Evolutionary conservation across 2,329 filamentous ascomycete species (phyloP).

Genomic region (Trichophyton simii): DNA sequence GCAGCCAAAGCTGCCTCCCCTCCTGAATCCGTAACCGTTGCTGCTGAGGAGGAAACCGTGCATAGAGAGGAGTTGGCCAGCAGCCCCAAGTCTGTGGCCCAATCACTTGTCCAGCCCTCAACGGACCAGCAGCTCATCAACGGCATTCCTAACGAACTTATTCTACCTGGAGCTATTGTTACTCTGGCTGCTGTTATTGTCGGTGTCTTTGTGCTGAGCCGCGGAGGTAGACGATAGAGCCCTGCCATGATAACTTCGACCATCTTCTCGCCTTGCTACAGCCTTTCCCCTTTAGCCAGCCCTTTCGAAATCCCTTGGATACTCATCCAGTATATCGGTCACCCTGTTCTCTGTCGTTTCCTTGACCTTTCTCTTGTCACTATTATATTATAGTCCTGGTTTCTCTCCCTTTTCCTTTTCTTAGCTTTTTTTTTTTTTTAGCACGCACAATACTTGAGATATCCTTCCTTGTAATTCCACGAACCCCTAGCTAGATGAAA

Average conservation of each 20-base stretch:
- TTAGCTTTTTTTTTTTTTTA: neutral
- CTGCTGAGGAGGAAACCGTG: conserved; percentile 44
- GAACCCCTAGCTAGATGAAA: conserved; percentile 1
- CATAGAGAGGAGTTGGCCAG: conserved; percentile 23
- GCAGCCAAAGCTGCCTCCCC: conserved; percentile 40
- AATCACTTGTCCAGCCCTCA: conserved; percentile 36
- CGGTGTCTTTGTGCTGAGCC: conserved; percentile 78
- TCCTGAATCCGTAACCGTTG: conserved; percentile 38
- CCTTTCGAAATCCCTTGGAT: neutral
- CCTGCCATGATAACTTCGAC: neutral
- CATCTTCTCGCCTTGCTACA: neutral
- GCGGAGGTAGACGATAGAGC: conserved; percentile 26
- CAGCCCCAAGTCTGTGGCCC: conserved; percentile 29
- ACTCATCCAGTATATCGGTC: too few relatives aligned
- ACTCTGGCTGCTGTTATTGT: conserved; percentile 91
- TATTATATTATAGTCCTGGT: too few relatives aligned
- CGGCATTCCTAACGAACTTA: conserved; percentile 84
- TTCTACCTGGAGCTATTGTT: conserved; percentile 86
- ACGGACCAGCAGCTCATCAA: conserved; percentile 68
- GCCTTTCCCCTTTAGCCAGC: neutral
- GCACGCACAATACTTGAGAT: neutral
- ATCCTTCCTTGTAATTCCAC: conserved; percentile 1
- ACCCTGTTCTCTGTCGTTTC: too few relatives aligned
- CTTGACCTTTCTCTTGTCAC: too few relatives aligned
- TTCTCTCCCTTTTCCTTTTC: too few relatives aligned